Conservation (phyloP, 1,284 basidiomycete species). For the Trichosporon faecale region DNA sequence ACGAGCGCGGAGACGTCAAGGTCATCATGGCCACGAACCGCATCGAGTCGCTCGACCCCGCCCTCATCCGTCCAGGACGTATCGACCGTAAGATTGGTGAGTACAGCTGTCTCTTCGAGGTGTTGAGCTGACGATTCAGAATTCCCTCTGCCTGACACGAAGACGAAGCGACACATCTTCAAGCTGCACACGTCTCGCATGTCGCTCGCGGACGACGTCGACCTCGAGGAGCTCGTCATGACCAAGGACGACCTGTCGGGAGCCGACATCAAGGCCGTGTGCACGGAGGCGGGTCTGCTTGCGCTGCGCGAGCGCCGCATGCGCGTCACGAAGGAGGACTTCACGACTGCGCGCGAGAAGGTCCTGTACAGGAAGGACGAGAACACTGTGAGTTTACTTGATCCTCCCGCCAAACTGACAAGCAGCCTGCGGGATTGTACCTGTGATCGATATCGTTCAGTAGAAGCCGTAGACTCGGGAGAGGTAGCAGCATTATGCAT, state of each 20-base stretch:
- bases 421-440: conserved; percentile 45
- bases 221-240: conserved; percentile 92
- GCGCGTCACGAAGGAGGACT: conserved; percentile 91
- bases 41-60: conserved; percentile 94
- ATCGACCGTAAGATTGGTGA: conserved; percentile 91
- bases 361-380: conserved; percentile 91
- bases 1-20: conserved; percentile 97
- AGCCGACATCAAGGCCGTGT: conserved; percentile 97
- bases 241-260: conserved; percentile 96
- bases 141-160: conserved; percentile 89
- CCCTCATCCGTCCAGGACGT: conserved; percentile 94
- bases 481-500: conserved; percentile 13
- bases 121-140: conserved; percentile 54
- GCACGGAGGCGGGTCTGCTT: conserved; percentile 92
- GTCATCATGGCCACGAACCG: conserved; percentile 60
- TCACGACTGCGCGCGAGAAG: conserved; percentile 82
- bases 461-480: conserved; percentile 9
- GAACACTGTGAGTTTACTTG: conserved; percentile 60
- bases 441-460: conserved; percentile 27
- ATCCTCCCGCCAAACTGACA: background rate
- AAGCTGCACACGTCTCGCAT: conserved; percentile 93
- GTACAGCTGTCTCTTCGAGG: conserved; percentile 30
- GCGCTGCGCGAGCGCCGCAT: conserved; percentile 93
- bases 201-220: conserved; percentile 87
- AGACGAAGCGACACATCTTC: conserved; percentile 98